These are phyloP conservation scores for Ochromonas danica DNA, from an alignment of 108 stramenopile species.

Conservation along the genomic window DNA sequence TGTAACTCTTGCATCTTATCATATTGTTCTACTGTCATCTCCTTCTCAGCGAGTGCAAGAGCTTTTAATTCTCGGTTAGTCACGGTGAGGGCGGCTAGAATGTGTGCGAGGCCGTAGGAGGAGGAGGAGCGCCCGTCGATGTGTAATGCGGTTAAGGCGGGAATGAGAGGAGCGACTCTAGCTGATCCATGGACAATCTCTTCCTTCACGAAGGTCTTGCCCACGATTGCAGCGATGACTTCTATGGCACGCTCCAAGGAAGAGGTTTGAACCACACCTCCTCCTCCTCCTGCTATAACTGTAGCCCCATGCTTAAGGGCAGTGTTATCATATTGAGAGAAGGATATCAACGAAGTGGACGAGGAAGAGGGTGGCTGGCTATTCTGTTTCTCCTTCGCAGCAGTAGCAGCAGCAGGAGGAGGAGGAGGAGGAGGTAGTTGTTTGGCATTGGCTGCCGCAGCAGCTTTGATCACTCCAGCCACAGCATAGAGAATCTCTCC, in stretches of 20 bases:
- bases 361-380: constrained; percentile 43
- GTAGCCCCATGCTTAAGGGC: neutral
- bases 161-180: neutral
- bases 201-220: constrained; percentile 82
- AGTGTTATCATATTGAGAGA: neutral
- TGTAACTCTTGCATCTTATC: constrained; percentile 74
- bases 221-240: constrained; percentile 75
- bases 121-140: constrained; percentile 44
- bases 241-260: constrained; percentile 77
- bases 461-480: neutral
- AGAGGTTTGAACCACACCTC: neutral
- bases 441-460: too few relatives aligned
- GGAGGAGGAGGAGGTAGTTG: too few relatives aligned
- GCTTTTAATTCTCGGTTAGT: constrained; percentile 74
- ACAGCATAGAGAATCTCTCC: constrained; percentile 46
- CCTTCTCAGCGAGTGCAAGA: constrained; percentile 82
- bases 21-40: constrained; percentile 91
- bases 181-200: constrained; percentile 77
- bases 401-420: too few relatives aligned
- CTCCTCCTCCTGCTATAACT: neutral
- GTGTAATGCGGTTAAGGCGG: neutral
- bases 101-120: constrained; percentile 77
- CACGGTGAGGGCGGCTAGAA: constrained; percentile 74
- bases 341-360: constrained; percentile 36
- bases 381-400: neutral